Conservation (phyloP, 257 asterid genomes). For the Handroanthus guayacan region DNA sequence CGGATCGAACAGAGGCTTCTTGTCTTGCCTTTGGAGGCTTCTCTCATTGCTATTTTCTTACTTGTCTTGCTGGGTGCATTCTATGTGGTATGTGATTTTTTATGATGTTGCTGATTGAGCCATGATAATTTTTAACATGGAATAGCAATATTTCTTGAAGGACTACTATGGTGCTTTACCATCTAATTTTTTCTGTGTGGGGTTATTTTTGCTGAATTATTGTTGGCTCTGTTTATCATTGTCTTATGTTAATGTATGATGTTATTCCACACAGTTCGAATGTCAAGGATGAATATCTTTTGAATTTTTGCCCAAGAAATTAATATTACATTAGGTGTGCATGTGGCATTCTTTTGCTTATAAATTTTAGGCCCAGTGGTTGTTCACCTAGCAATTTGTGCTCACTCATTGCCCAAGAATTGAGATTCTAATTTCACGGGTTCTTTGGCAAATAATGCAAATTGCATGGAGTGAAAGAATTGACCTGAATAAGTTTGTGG, state of each 20-base stretch:
- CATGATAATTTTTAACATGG: background rate
- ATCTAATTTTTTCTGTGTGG: background rate
- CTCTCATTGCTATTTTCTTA: slow-evolving; percentile 73
- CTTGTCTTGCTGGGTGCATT: slow-evolving; percentile 87
- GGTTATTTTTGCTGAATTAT: background rate
- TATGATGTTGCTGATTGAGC: slow-evolving; percentile 27
- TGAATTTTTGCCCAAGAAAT: background rate
- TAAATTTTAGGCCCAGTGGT: background rate
- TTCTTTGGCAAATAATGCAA: background rate
- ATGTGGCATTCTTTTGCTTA: background rate
- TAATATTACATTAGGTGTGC: background rate
- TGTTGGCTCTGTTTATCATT: background rate
- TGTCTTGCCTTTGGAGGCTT: slow-evolving; percentile 82
- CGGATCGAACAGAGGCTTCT: slow-evolving; percentile 62
- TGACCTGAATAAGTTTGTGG: slow-evolving; percentile 4
- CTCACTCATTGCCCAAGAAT: background rate
- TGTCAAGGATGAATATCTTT: background rate
- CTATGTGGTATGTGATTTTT: slow-evolving; percentile 79
- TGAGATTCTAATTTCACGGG: background rate
- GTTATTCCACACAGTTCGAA: background rate
- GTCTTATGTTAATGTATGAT: background rate
- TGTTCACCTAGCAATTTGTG: background rate
- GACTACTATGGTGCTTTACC: background rate
- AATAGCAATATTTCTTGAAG: background rate
- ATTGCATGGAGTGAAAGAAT: background rate